These are phyloP conservation scores for Phytophthora constricta DNA, from an alignment of 352 stramenopile species.

Conservation along the genomic window DNA sequence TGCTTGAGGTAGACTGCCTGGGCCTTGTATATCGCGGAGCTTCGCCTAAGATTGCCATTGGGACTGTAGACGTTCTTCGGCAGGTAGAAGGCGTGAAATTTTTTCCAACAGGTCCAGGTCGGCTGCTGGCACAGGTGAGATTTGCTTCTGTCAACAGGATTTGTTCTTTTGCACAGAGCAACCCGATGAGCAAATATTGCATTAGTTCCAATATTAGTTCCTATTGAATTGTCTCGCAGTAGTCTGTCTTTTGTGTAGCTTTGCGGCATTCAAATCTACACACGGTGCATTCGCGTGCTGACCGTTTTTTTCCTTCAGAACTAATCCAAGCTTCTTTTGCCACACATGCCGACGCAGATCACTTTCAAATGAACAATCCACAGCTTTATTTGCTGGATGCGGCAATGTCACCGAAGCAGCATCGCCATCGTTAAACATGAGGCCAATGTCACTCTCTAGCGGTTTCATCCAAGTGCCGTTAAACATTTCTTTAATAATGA, in stretches of 20 bases:
- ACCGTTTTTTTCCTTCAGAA: not conserved
- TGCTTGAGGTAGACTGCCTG: not conserved
- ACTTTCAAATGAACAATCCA: not conserved
- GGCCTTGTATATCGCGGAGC: not conserved
- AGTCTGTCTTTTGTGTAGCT: constrained; percentile 4
- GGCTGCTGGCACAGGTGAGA: not conserved
- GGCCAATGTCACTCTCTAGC: not conserved
- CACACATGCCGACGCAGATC: not conserved
- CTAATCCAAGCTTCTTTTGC: constrained; percentile 2
- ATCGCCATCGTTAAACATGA: not conserved
- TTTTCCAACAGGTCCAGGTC: not conserved
- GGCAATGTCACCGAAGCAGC: not conserved
- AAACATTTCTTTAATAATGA: not conserved
- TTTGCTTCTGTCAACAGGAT: not conserved
- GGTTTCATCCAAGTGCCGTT: not conserved
- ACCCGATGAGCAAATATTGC: not conserved
- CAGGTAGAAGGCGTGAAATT: not conserved
- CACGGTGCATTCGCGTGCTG: constrained; percentile 3
- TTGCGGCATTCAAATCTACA: constrained; percentile 3
- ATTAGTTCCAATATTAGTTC: too few species aligned
- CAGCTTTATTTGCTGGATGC: not conserved
- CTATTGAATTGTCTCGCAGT: constrained; percentile 14
- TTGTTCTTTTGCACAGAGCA: not conserved
- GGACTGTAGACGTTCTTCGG: not conserved
- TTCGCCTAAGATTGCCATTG: not conserved